Evolutionary conservation across 768 basidiomycete genomes (phyloP).

Genomic region (Melanogaster broomeanus): DNA sequence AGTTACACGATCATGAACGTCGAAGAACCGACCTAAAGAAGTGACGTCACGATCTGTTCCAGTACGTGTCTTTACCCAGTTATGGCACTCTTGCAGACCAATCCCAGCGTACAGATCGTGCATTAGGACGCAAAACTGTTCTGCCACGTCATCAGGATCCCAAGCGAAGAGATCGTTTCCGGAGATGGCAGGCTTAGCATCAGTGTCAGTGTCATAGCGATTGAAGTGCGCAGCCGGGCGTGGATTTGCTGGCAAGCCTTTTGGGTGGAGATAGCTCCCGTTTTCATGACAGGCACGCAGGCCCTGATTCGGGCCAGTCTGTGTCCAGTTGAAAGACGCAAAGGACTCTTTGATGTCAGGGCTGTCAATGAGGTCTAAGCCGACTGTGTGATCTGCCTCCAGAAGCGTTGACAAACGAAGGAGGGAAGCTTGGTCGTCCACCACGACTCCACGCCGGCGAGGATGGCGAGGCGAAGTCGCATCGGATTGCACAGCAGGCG

Average conservation of each 20-base stretch:
- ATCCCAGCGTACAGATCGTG: conserved; percentile 68
- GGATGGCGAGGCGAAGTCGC: conserved; percentile 22
- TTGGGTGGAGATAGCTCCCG: not conserved
- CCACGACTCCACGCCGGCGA: conserved; percentile 39
- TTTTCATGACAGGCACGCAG: conserved; percentile 5
- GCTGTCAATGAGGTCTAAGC: conserved; percentile 29
- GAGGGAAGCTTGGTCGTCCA: conserved; percentile 40
- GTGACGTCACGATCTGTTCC: conserved; percentile 40
- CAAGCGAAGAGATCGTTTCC: conserved; percentile 65
- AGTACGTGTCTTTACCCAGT: conserved; percentile 48
- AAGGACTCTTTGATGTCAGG: conserved; percentile 29
- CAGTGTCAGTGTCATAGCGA: not conserved
- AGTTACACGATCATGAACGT: conserved; percentile 61
- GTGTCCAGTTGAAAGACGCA: conserved; percentile 2
- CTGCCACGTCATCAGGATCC: conserved; percentile 70
- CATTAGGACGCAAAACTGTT: conserved; percentile 81
- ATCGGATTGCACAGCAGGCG: not conserved
- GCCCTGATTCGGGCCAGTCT: not conserved
- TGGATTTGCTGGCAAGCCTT: conserved; percentile 26
- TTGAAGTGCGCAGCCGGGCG: not conserved
- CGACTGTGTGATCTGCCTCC: conserved; percentile 24
- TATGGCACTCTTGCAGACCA: conserved; percentile 71
- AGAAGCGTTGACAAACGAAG: conserved; percentile 39
- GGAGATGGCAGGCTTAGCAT: conserved; percentile 25
- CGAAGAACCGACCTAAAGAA: conserved; percentile 55